phyloP scores from a whole-genome alignment of 2,329 filamentous ascomycete species.

The Talaromyces pinophilus region DNA sequence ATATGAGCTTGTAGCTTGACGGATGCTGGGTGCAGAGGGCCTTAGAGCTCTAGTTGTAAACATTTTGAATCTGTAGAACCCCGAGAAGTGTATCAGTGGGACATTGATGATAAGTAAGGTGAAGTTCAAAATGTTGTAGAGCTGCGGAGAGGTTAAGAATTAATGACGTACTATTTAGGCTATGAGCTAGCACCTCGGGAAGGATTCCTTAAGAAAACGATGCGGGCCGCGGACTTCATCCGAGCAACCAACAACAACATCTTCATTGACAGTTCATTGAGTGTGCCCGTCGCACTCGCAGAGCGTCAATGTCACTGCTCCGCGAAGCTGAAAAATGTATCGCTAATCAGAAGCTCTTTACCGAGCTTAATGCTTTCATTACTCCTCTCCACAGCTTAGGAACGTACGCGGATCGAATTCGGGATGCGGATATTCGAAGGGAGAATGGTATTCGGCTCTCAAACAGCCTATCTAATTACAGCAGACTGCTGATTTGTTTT shows the following conservation, averaged over 20 bases:
- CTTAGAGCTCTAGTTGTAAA: constrained; percentile 8
- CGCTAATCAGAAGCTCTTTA: constrained; percentile 41
- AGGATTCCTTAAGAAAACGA: neutral
- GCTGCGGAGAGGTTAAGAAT: neutral
- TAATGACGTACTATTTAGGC: constrained; percentile 17
- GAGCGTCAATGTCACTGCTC: constrained; percentile 46
- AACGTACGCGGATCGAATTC: constrained; percentile 40
- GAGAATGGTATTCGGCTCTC: constrained; percentile 34
- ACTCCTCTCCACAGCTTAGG: constrained; percentile 37
- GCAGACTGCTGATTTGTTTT: neutral
- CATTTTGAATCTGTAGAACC: constrained; percentile 10
- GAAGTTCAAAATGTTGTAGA: neutral
- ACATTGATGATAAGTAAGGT: neutral
- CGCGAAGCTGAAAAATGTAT: constrained; percentile 48
- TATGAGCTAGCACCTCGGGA: constrained; percentile 7
- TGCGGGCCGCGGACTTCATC: constrained; percentile 10
- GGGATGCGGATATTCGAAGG: constrained; percentile 40
- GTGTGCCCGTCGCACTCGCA: constrained; percentile 15
- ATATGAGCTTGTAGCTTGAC: constrained; percentile 14
- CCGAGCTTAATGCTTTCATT: constrained; percentile 45
- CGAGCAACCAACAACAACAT: neutral
- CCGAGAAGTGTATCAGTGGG: too few relatives aligned
- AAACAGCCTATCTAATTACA: neutral
- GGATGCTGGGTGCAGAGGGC: neutral
- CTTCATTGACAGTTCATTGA: neutral